These are phyloP conservation scores for Ogataea ramenticola DNA, from an alignment of 805 yeast genomes.

Conservation along the genomic window DNA sequence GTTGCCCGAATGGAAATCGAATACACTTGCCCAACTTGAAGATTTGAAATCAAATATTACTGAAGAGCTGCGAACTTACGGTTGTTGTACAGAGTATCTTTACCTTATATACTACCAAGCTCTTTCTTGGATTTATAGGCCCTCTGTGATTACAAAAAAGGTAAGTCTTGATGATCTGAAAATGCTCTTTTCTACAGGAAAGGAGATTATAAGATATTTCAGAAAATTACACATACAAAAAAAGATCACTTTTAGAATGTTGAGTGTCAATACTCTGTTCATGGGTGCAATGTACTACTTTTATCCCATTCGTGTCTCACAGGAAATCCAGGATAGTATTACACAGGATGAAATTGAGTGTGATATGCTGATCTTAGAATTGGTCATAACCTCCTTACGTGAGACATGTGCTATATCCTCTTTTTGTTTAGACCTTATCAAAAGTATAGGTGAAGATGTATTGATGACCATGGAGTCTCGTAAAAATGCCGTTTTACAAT, in stretches of 20 bases:
- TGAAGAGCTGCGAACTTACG: background rate
- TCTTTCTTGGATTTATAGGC: background rate
- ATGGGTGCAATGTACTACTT: background rate
- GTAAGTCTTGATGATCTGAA: background rate
- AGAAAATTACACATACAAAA: background rate
- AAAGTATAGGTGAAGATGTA: background rate
- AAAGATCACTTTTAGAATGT: background rate
- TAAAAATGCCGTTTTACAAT: background rate
- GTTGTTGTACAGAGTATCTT: background rate
- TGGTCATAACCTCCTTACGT: background rate
- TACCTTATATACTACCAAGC: background rate
- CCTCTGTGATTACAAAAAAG: background rate
- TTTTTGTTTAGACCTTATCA: background rate
- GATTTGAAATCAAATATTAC: background rate
- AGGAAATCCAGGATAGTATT: background rate
- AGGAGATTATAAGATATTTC: background rate
- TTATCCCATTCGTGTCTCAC: background rate
- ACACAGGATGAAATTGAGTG: background rate
- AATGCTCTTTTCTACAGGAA: background rate
- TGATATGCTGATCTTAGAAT: background rate
- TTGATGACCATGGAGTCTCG: background rate
- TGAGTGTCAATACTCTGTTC: background rate
- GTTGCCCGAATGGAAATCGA: background rate
- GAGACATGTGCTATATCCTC: background rate
- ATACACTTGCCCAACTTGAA: background rate